Conservation (phyloP, 164 flowering plant genomes). For the Dillenia turbinata region DNA sequence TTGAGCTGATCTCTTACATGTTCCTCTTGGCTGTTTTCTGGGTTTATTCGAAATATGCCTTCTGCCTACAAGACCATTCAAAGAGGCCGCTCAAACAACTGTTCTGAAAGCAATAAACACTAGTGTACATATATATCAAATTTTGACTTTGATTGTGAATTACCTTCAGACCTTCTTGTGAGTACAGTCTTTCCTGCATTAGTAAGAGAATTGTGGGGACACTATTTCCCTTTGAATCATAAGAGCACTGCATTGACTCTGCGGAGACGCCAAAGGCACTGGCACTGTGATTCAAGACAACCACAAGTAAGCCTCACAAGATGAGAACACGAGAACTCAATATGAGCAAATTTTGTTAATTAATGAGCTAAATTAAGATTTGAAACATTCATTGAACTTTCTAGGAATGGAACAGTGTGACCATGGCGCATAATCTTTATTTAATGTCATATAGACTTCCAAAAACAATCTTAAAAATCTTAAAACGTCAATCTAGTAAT, state of each 20-base stretch:
- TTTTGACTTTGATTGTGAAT: too few species aligned
- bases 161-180: conserved; percentile 92
- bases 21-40: conserved; percentile 92
- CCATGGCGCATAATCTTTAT: too few species aligned
- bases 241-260: conserved; percentile 91
- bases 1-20: conserved; percentile 84
- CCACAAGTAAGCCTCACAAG: neutral
- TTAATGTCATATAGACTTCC: too few species aligned
- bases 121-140: neutral
- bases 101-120: neutral
- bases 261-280: conserved; percentile 96
- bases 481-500: too few species aligned
- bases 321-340: too few species aligned
- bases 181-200: conserved; percentile 83
- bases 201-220: conserved; percentile 86
- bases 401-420: too few species aligned
- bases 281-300: conserved; percentile 36
- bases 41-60: conserved; percentile 93
- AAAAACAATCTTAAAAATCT: too few species aligned
- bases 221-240: conserved; percentile 78
- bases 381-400: too few species aligned
- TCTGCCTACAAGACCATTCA: conserved; percentile 58
- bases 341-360: too few species aligned
- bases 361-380: too few species aligned
- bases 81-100: conserved; percentile 1